Evolutionary conservation across 2,329 filamentous ascomycete genomes (phyloP).

Genomic region (Diplocarpon mali): DNA sequence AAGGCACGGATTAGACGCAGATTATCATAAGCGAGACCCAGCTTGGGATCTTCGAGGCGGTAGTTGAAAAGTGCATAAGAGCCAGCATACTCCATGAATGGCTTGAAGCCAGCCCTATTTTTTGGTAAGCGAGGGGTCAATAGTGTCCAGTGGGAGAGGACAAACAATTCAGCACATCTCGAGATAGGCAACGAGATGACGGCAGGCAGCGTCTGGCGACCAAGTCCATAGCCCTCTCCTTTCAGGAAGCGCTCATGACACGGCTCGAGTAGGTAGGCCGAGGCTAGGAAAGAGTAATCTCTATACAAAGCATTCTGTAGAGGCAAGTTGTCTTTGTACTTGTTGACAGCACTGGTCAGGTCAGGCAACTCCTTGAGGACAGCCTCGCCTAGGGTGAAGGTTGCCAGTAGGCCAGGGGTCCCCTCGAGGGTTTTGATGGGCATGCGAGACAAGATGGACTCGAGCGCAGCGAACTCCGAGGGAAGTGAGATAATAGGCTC

Average conservation of each 20-base stretch:
- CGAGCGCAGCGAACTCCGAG: slow-evolving; percentile 59
- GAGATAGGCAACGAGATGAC: slow-evolving; percentile 73
- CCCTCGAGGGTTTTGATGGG: slow-evolving; percentile 68
- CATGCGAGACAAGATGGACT: slow-evolving; percentile 64
- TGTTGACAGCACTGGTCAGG: slow-evolving; percentile 61
- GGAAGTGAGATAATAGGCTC: slow-evolving; percentile 56
- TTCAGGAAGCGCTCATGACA: slow-evolving; percentile 67
- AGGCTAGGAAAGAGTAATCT: slow-evolving; percentile 86
- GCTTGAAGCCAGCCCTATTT: slow-evolving; percentile 59
- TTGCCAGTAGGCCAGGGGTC: slow-evolving; percentile 65
- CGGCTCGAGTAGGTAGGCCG: slow-evolving; percentile 81
- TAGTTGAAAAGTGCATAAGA: slow-evolving; percentile 62
- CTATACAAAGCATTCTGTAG: slow-evolving; percentile 79
- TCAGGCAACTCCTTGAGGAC: slow-evolving; percentile 67
- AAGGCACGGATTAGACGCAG: slow-evolving; percentile 84
- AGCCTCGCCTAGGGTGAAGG: slow-evolving; percentile 61
- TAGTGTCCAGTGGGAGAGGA: slow-evolving; percentile 20
- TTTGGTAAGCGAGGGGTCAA: background rate
- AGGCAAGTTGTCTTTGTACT: slow-evolving; percentile 61
- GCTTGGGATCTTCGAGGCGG: slow-evolving; percentile 43
- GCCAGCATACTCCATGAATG: slow-evolving; percentile 79
- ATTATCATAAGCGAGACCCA: slow-evolving; percentile 51
- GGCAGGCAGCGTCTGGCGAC: slow-evolving; percentile 59
- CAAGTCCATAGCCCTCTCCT: slow-evolving; percentile 69
- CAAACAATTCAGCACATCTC: slow-evolving; percentile 75